A percentile compares a stretch with the other conserved stretches of the same genome.
Evolutionary conservation across 2,329 filamentous ascomycete species (phyloP).

Genomic region (Podosphaera leucotricha): DNA sequence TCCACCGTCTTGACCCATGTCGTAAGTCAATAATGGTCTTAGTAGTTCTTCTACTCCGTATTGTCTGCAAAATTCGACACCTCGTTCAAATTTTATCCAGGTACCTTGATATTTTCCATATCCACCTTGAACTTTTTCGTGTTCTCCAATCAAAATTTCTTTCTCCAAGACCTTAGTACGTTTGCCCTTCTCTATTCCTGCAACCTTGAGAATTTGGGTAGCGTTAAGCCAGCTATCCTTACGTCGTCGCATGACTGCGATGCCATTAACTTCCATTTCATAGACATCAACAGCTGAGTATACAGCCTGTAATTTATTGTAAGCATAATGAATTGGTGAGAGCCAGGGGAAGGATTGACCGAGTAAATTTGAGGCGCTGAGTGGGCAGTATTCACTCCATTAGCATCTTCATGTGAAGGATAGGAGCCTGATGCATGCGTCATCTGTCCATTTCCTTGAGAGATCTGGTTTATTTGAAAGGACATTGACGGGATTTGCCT

Average conservation of each 20-base stretch:
- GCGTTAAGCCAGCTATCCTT: conserved; percentile 95
- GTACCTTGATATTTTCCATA: conserved; percentile 99
- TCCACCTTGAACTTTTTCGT: conserved; percentile 95
- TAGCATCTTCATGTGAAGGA: conserved; percentile 12
- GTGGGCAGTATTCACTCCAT: conserved; percentile 9
- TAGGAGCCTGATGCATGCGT: conserved; percentile 14
- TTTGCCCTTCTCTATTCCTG: conserved; percentile 91
- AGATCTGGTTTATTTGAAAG: conserved; percentile 16
- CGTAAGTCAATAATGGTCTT: conserved; percentile 53
- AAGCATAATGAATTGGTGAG: conserved; percentile 2
- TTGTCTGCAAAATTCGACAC: conserved; percentile 70
- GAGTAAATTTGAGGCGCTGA: conserved; percentile 34
- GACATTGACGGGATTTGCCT: conserved; percentile 12
- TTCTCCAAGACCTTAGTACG: conserved; percentile 95
- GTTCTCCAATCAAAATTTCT: conserved; percentile 84
- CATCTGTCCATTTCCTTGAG: conserved; percentile 14
- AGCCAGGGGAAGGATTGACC: conserved; percentile 19
- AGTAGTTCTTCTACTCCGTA: conserved; percentile 57
- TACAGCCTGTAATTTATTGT: conserved; percentile 35
- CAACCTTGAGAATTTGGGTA: conserved; percentile 93
- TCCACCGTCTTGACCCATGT: conserved; percentile 55
- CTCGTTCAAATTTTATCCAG: conserved; percentile 88
- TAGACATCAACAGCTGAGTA: conserved; percentile 95
- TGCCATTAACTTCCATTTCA: conserved; percentile 87
- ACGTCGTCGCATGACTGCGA: conserved; percentile 88